Evolutionary conservation across 495 filamentous ascomycete species (phyloP).

Genomic region (Penicillium daleae): DNA sequence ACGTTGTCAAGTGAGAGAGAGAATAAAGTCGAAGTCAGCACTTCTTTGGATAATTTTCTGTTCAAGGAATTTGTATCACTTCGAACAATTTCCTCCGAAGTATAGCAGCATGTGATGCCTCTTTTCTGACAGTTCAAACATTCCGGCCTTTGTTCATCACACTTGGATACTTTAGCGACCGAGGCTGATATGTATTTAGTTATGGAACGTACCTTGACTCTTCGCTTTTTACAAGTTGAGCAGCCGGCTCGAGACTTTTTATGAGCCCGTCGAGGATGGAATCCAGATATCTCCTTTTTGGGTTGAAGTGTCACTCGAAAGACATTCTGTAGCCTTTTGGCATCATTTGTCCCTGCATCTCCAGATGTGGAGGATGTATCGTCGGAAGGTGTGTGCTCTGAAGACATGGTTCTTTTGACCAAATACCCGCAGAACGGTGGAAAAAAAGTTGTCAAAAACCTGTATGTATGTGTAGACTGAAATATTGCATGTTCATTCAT

Average conservation of each 20-base stretch:
- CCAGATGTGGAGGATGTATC: not conserved
- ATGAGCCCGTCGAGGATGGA: slow-evolving; percentile 31
- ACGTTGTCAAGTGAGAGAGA: slow-evolving; percentile 28
- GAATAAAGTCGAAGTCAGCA: slow-evolving; percentile 11
- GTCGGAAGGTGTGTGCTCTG: not conserved
- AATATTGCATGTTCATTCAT: not conserved
- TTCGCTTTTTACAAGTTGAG: slow-evolving; percentile 35
- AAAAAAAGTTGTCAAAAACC: too few species aligned
- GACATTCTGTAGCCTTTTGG: slow-evolving; percentile 24
- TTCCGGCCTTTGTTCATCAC: slow-evolving; percentile 38
- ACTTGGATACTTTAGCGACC: slow-evolving; percentile 21
- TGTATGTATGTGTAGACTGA: not conserved
- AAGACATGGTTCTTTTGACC: not conserved
- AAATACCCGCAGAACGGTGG: too few species aligned
- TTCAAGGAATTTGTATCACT: not conserved
- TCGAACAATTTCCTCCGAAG: not conserved
- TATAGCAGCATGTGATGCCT: slow-evolving; percentile 30
- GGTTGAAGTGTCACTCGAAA: slow-evolving; percentile 21
- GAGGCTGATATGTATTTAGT: not conserved
- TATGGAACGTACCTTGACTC: slow-evolving; percentile 32
- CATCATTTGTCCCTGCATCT: not conserved
- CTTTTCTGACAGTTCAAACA: slow-evolving; percentile 34
- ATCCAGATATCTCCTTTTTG: slow-evolving; percentile 3
- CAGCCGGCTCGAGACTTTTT: slow-evolving; percentile 39
- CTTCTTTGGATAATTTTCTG: not conserved